Conservation (phyloP, 306 rosid genomes). For the Pyrus pyrifolia region DNA sequence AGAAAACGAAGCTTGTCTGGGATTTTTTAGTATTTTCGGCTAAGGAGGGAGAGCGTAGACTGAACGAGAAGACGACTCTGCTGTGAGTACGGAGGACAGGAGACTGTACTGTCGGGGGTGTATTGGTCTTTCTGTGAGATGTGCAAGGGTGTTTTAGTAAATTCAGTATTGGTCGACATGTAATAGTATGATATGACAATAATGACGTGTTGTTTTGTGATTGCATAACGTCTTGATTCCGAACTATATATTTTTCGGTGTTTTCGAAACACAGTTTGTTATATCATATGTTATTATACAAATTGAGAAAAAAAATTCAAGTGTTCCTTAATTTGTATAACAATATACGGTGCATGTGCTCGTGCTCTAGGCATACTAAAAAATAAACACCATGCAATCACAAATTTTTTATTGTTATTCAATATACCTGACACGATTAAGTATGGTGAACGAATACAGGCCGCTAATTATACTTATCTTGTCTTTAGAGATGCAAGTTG, state of each 20-base stretch:
- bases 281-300: too few species aligned
- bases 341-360: too few species aligned
- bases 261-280: accelerated
- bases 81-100: neutral
- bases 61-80: neutral
- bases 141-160: neutral
- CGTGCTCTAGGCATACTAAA: too few species aligned
- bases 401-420: too few species aligned
- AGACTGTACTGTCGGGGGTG: neutral
- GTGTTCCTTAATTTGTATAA: too few species aligned
- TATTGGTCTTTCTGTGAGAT: neutral
- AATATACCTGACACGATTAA: too few species aligned
- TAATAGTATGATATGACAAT: neutral
- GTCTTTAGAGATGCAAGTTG: too few species aligned
- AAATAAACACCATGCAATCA: too few species aligned
- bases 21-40: neutral
- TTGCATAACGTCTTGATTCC: neutral
- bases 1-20: slow-evolving; percentile 7
- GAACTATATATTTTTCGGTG: too few species aligned
- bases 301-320: too few species aligned
- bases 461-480: too few species aligned
- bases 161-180: neutral
- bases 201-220: neutral
- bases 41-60: neutral
- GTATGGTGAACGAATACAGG: too few species aligned